Evolutionary conservation across 2,329 filamentous ascomycete species (phyloP), one percentile per base, ranked within the genome.

Genomic region (Westerdykella ornata): DNA sequence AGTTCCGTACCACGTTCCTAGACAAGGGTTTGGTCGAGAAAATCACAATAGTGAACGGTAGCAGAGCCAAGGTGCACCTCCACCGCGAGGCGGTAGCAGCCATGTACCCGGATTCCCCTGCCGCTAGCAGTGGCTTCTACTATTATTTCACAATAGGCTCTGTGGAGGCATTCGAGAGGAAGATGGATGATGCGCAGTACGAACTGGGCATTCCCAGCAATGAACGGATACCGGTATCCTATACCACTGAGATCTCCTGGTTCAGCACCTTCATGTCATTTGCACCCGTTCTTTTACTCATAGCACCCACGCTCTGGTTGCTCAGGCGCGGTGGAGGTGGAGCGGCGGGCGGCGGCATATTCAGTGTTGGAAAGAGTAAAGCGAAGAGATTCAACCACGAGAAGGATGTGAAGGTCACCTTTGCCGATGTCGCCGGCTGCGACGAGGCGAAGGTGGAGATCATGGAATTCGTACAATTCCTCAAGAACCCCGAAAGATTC

Each of bases 331-430:
- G 88, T 44, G 78, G 80, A 39, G 79, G 80, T 39, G 79, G 79
- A 45, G 80, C 59, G 17, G 70, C 68, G 31, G 81, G 79, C 43
- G 82, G 82, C 58, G 88, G 89, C 51, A 85, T 97, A 60, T 98
- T 98, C 62, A 89, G 88, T 52, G 95, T 98, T 69, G 86, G 89
- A 54, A 90, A 92, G 76, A 96, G 88, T 69, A 82, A 87, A 57
- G 92, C 92, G 18, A 97, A 95, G 74, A 85, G 86, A 59, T 98
- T 97, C 75, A 98, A 96, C 66, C 89, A 96, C 54, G 92, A 98
- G 72, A 87, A 86, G 9, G 87, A 92, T 43, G 79, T 98, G 72
- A 95, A 94, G 71, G 89, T 94, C 67, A 97, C 96, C 68, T 98
- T 98, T 65, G 75, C 86, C 35, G 92, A 98, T 63, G 92, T 98